A percentile compares a stretch with the other conserved stretches of the same genome.
These are phyloP conservation scores for Pseudogymnoascus sp. DNA, from an alignment of 2,329 filamentous ascomycete genomes.

Conservation along the genomic window DNA sequence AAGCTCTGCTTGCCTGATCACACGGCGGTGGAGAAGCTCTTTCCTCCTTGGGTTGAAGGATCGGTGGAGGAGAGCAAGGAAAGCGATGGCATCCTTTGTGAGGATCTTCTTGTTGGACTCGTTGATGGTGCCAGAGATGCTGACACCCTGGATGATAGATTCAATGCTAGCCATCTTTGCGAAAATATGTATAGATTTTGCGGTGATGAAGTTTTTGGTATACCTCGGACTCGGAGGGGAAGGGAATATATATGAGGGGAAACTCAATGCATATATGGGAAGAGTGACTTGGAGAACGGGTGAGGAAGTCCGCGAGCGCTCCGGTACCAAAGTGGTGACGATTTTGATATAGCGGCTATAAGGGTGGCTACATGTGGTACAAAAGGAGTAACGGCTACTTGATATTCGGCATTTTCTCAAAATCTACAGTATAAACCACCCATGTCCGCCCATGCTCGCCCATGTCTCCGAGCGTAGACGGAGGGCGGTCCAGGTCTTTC, in stretches of 20 bases:
- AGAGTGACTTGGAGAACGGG: conserved; percentile 3
- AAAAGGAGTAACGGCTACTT: neutral
- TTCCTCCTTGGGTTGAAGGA: conserved; percentile 90
- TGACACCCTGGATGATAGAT: conserved; percentile 77
- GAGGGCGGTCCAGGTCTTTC: conserved; percentile 4
- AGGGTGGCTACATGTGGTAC: neutral
- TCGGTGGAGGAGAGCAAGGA: conserved; percentile 89
- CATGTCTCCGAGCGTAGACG: conserved; percentile 7
- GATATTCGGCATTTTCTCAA: neutral
- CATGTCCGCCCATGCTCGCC: neutral
- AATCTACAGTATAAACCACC: conserved; percentile 2
- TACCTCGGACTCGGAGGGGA: neutral
- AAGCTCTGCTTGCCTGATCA: conserved; percentile 82
- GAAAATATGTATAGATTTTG: conserved; percentile 3
- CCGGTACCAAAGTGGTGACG: conserved; percentile 4
- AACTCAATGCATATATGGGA: conserved; percentile 9
- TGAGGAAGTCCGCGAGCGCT: conserved; percentile 7
- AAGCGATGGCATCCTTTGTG: conserved; percentile 81
- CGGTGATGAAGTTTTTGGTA: conserved; percentile 1
- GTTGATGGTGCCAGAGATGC: conserved; percentile 72
- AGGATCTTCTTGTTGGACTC: conserved; percentile 83
- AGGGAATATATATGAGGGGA: conserved; percentile 9
- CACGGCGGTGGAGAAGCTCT: conserved; percentile 77
- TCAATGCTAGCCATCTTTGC: conserved; percentile 62
- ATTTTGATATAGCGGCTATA: conserved; percentile 4